A percentile compares a stretch with the other conserved stretches of the same genome.
phyloP scores from a whole-genome alignment of 495 filamentous ascomycete species.

The Hypomontagnella monticulosa region DNA sequence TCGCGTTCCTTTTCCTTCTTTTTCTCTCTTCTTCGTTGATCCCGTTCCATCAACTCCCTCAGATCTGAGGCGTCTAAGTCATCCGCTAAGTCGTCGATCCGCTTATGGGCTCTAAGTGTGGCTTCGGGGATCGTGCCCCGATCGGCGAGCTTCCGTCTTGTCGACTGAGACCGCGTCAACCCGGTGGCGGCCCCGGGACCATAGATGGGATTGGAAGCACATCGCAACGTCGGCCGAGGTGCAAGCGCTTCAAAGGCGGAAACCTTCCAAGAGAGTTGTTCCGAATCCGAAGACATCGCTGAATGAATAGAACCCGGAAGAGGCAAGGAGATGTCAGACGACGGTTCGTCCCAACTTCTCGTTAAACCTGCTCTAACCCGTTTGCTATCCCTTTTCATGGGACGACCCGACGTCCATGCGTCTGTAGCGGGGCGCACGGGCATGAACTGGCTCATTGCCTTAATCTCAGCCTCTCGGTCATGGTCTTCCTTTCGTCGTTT shows the following conservation, averaged over 20 bases:
- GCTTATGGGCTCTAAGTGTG: conserved; percentile 70
- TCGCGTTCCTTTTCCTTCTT: conserved; percentile 78
- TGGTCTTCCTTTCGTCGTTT: conserved; percentile 79
- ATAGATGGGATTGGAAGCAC: conserved; percentile 69
- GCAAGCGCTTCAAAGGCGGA: conserved; percentile 77
- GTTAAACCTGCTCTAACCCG: conserved; percentile 64
- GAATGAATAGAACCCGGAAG: conserved; percentile 77
- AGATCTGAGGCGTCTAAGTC: conserved; percentile 81
- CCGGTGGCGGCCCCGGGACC: conserved; percentile 33
- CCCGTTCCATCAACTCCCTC: conserved; percentile 84
- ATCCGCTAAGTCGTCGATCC: conserved; percentile 83
- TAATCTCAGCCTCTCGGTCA: conserved; percentile 84
- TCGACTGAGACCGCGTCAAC: conserved; percentile 51
- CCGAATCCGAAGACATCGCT: conserved; percentile 73
- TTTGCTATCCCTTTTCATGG: conserved; percentile 71
- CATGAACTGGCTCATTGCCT: conserved; percentile 78
- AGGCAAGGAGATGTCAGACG: conserved; percentile 79
- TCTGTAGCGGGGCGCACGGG: conserved; percentile 68
- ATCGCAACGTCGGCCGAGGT: conserved; percentile 81
- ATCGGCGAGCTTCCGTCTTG: conserved; percentile 54
- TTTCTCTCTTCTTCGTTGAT: conserved; percentile 78
- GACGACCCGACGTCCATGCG: conserved; percentile 56
- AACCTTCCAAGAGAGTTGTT: conserved; percentile 77
- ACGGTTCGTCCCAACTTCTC: conserved; percentile 67
- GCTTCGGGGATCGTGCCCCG: conserved; percentile 68